Percentiles rank a stretch among this genome's conserved stretches.
phyloP scores from a whole-genome alignment of 352 stramenopile genomes.

The Phytophthora podocarpi region DNA sequence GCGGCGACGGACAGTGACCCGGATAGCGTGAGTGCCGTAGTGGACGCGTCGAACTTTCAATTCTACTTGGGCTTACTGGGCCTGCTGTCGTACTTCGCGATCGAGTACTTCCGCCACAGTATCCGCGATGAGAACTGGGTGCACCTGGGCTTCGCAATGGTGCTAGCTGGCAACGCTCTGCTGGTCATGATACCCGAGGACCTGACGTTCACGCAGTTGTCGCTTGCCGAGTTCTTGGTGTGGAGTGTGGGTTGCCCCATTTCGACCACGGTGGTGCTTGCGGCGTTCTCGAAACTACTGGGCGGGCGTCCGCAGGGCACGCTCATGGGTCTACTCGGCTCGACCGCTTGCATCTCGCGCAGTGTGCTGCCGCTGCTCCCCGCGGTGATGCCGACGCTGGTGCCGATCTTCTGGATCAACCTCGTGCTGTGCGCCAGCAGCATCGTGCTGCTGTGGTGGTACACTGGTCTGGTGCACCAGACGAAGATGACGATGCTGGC shows the following conservation, averaged over 20 bases:
- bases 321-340: constrained; percentile 74
- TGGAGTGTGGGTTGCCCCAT: constrained; percentile 84
- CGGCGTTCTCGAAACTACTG: constrained; percentile 74
- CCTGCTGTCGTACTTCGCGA: constrained; percentile 72
- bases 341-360: constrained; percentile 64
- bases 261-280: constrained; percentile 66
- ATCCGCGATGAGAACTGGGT: constrained; percentile 72
- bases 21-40: constrained; percentile 45
- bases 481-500: constrained; percentile 52
- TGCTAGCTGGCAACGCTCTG: constrained; percentile 59
- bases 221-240: constrained; percentile 63
- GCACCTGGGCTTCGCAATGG: constrained; percentile 60
- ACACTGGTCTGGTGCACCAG: constrained; percentile 50
- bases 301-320: constrained; percentile 69
- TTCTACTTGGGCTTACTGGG: constrained; percentile 76
- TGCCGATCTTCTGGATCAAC: constrained; percentile 74
- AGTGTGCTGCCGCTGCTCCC: constrained; percentile 73
- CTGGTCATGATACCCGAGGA: constrained; percentile 44
- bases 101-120: constrained; percentile 68
- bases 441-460: constrained; percentile 65
- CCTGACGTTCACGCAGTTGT: constrained; percentile 52
- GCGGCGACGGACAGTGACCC: constrained; percentile 60
- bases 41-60: constrained; percentile 79
- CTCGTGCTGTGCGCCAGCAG: constrained; percentile 57
- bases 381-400: constrained; percentile 57